Evolutionary conservation across 306 rosid species (phyloP), one percentile per base, ranked within the genome.

Genomic region (Vicia faba): DNA sequence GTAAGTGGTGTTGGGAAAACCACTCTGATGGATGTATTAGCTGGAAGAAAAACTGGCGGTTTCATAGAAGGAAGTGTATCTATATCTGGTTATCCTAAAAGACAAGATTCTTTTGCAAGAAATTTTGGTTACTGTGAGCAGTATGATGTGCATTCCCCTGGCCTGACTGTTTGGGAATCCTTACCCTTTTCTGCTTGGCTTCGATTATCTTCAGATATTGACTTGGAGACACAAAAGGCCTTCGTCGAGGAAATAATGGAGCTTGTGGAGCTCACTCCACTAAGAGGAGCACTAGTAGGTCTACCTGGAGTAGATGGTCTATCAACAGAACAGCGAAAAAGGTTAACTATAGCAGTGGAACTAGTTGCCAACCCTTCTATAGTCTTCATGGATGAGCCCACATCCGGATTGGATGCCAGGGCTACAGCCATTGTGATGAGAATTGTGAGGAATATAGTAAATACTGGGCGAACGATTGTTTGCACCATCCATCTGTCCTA

Each of bases 391-490:
- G 98, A 92, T 83, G 98, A 92, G 75, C 98, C 98, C 54, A 92
- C 98, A 28, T 92, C 98, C 16, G 98, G 98, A 70, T 79, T 92
- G 86, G 98, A 92, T 85, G 98, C 98, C 53, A 80, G 98, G 53
- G 83, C 95, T 65, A 96, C 98, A 49, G 98, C 98, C 77, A 92
- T 92, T 81, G 98, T 92, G 68, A 92, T 92, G 98, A 91, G 98
- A 78, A 92, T 96, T 36, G 98, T 92, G 71, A 92, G 98, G 79
- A 92, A 92, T 67, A 89, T 92, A 59, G 98, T 92, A 57, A 89
- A 92, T 69, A 92, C 98, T 3, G 98, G 98, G 71, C 85, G 98
- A 71, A 92, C 98, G 33, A 92, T 92, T 59, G 98, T 92, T 31
- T 92, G 98, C 91, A 92, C 98, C 20, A 92, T 92, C 70, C 98